Conservation (phyloP, 108 stramenopile genomes). For the Licmophora abbreviata region DNA sequence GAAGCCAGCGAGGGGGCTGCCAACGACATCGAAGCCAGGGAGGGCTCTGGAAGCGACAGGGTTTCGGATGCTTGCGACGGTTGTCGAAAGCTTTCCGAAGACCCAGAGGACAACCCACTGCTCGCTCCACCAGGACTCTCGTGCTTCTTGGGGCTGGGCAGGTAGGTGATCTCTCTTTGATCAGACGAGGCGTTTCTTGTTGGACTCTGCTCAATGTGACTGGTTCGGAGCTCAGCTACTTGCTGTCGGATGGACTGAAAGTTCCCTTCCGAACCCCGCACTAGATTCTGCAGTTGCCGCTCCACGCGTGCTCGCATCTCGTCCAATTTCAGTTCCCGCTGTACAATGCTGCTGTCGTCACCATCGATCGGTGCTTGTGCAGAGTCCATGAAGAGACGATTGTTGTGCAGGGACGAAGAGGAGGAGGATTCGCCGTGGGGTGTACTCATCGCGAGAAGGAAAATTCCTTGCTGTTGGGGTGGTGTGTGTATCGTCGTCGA, state of each 20-base stretch:
- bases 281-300: background rate
- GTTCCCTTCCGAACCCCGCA: background rate
- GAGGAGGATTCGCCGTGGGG: background rate
- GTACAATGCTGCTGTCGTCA: background rate
- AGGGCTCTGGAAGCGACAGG: background rate
- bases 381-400: background rate
- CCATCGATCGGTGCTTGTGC: background rate
- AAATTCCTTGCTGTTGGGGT: background rate
- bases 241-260: background rate
- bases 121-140: background rate
- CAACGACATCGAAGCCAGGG: background rate
- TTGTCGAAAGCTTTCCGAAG: background rate
- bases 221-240: constrained; percentile 3
- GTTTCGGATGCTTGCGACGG: background rate
- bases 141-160: background rate
- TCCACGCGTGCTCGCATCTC: background rate
- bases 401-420: background rate
- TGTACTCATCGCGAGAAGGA: background rate
- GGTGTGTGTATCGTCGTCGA: background rate
- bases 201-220: too few relatives aligned
- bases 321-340: background rate
- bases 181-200: background rate
- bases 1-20: background rate
- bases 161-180: background rate
- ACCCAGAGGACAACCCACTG: background rate